Evolutionary conservation across 805 yeast genomes (phyloP).

Genomic region (Wickerhamiella azymoides): DNA sequence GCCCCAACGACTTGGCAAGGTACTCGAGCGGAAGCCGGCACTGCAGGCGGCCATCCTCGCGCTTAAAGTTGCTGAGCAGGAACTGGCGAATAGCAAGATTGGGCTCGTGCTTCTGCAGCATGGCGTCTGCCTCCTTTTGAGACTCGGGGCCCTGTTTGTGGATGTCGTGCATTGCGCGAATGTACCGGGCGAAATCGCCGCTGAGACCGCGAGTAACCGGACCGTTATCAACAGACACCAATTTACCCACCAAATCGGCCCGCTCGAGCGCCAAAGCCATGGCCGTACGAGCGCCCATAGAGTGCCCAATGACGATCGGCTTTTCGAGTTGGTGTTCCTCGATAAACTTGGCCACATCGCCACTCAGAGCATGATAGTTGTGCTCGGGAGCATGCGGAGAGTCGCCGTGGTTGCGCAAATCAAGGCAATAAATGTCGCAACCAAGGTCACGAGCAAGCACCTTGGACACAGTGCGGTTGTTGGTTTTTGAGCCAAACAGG

Average conservation of each 20-base stretch:
- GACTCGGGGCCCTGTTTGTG: constrained; percentile 33
- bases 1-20: constrained; percentile 50
- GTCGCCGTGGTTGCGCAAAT: constrained; percentile 83
- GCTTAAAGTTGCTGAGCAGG: constrained; percentile 52
- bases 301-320: constrained; percentile 29
- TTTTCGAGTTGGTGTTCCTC: constrained; percentile 28
- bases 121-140: constrained; percentile 53
- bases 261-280: constrained; percentile 66
- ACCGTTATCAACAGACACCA: constrained; percentile 79
- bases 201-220: constrained; percentile 55
- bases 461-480: constrained; percentile 67
- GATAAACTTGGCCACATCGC: constrained; percentile 71
- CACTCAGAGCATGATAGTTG: constrained; percentile 69
- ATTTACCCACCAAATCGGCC: constrained; percentile 46
- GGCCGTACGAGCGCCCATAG: constrained; percentile 78
- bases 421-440: constrained; percentile 31
- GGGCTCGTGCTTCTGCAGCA: constrained; percentile 49
- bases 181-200: constrained; percentile 52
- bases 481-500: constrained; percentile 69
- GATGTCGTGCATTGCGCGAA: constrained; percentile 47
- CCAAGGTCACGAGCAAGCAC: constrained; percentile 25
- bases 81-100: constrained; percentile 56
- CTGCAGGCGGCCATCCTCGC: constrained; percentile 26
- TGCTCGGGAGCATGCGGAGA: constrained; percentile 65
- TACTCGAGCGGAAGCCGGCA: constrained; percentile 59